phyloP scores from a whole-genome alignment of 192 early-diverging fungal genomes.

The Podila clonocystis region DNA sequence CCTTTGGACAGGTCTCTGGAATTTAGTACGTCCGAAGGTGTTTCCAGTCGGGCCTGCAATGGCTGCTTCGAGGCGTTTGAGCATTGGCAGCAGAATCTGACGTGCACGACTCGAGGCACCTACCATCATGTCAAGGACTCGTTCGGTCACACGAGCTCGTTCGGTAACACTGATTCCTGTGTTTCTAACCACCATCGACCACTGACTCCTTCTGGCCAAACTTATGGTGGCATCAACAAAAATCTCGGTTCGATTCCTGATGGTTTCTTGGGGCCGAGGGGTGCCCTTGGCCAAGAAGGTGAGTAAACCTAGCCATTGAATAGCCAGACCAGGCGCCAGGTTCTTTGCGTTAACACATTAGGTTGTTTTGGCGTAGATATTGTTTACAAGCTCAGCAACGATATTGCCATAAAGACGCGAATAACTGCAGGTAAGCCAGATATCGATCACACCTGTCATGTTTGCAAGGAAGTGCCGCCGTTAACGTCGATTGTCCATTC shows the following conservation, averaged over 20 bases:
- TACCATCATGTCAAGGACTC: not conserved
- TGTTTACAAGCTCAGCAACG: not conserved
- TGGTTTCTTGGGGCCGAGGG: not conserved
- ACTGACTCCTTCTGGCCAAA: not conserved
- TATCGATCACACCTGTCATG: no score
- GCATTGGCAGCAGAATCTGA: not conserved
- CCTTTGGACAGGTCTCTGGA: not conserved
- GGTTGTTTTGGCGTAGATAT: not conserved
- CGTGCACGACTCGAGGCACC: not conserved
- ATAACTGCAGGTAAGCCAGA: not conserved
- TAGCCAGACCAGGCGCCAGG: no score
- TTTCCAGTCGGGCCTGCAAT: not conserved
- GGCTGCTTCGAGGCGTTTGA: not conserved
- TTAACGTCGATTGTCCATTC: not conserved
- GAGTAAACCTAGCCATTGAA: no score
- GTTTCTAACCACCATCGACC: not conserved
- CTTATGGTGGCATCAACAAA: not conserved
- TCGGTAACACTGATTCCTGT: not conserved
- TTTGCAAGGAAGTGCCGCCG: not conserved
- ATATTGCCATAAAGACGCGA: conserved; percentile 5
- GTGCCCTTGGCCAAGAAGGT: not conserved
- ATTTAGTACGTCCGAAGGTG: not conserved
- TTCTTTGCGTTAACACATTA: no score
- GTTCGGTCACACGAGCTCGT: no score
- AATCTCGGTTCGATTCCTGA: not conserved